Conservation (phyloP, 108 stramenopile species). For the Cyclostephanos tholiformis region DNA sequence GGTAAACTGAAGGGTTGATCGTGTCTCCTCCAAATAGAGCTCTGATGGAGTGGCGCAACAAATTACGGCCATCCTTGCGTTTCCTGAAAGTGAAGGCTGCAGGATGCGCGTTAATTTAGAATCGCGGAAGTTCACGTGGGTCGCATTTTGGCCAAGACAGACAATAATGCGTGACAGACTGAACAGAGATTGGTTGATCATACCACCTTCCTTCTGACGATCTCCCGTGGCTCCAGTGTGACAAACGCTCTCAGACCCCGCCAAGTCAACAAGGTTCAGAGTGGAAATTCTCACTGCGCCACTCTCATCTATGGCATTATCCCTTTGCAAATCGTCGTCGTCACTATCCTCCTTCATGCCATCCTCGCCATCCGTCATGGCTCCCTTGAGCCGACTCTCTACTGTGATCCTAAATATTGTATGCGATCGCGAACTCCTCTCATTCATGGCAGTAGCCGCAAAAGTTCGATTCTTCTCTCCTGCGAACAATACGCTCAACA, state of each 20-base stretch:
- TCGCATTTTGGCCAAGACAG: slow-evolving; percentile 85
- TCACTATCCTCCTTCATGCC: too few relatives aligned
- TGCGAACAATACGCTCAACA: slow-evolving; percentile 70
- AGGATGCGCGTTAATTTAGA: slow-evolving; percentile 96
- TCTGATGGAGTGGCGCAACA: slow-evolving; percentile 93
- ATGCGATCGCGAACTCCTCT: slow-evolving; percentile 93
- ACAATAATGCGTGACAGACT: slow-evolving; percentile 98
- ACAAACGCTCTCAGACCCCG: slow-evolving; percentile 92
- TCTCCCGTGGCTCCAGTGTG: slow-evolving; percentile 94
- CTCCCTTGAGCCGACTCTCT: slow-evolving; percentile 73
- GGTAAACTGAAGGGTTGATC: slow-evolving; percentile 94
- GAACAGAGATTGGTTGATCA: slow-evolving; percentile 97
- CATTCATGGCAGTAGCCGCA: slow-evolving; percentile 96
- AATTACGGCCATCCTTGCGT: slow-evolving; percentile 94
- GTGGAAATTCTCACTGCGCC: slow-evolving; percentile 83
- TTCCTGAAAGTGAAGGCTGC: slow-evolving; percentile 95
- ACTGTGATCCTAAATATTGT: slow-evolving; percentile 95
- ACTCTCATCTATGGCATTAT: slow-evolving; percentile 38
- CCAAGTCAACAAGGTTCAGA: slow-evolving; percentile 88
- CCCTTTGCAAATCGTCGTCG: slow-evolving; percentile 19
- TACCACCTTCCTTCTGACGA: slow-evolving; percentile 97
- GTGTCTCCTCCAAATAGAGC: slow-evolving; percentile 92
- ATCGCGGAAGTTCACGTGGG: slow-evolving; percentile 89
- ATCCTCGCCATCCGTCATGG: slow-evolving; percentile 37
- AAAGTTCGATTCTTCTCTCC: slow-evolving; percentile 91